Base-by-base conservation (phyloP, 148 eudicot genomes). In the Vaccinium vitisidaea region DNA sequence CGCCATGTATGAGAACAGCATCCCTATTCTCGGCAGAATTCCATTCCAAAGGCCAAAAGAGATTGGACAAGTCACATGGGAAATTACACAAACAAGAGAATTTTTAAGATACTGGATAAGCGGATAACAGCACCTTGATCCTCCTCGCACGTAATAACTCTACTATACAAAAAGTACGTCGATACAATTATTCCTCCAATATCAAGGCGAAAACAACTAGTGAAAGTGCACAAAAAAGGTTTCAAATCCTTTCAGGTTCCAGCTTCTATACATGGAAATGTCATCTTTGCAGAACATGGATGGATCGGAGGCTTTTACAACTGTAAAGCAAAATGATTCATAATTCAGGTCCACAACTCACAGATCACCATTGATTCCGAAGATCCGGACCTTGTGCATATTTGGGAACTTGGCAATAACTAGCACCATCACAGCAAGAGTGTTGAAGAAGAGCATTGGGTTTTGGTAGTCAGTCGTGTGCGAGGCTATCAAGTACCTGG, bases 371-470 rank as follows among this genome's bases (percentile, higher is more conserved):
- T 96, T 96, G 85, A 96, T 96, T 77, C 99, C 99, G 77, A 96
- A 96, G 88, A 96, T 94, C 46, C 99, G 92, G 75, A 96, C 99
- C 88, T 96, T 96, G 92, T 96, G 98, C 99, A 96, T 96, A 77
- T 94, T 89, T 9, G 98, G 99, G 84, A 94, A 94, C 93, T 96
- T 96, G 79, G 99, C 99, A 79, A 96, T 80, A 10, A 96, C 99
- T 71, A 96, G 90, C 80, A 96, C 88, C n/a, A 92, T 74, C 84
- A 93, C 95, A 9, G 97, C 94, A 53, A 96, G 75, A 3, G 99
- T 96, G 86, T 94, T 96, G 85, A 96, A 84, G 92, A 94, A 92
- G 81, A 96, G 94, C 99, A 96, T 94, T 11, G 98, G 98, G 84
- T 96, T 91, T 82, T 96, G 86, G 84, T 96, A 96, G 86, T 96